Percentiles rank a stretch among this genome's conserved stretches.
phyloP scores from a whole-genome alignment of 164 flowering plant species.

The Berberis vulgaris region DNA sequence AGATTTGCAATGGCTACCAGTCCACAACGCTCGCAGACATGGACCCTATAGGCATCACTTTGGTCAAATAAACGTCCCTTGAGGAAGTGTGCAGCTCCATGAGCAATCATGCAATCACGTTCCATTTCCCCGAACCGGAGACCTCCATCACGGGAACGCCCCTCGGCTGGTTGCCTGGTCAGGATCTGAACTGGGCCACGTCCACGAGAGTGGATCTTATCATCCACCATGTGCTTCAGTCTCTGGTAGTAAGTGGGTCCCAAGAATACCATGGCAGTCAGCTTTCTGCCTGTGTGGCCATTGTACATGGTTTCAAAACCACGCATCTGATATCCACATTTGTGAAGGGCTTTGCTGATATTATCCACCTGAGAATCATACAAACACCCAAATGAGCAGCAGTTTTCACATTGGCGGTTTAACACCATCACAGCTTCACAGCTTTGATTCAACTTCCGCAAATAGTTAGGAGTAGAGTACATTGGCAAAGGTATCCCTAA shows the following conservation, averaged over 20 bases:
- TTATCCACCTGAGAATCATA: conserved; percentile 58
- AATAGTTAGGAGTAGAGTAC: too few species aligned
- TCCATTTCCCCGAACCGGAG: conserved; percentile 99
- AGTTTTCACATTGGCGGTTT: neutral
- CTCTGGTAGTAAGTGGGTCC: conserved; percentile 98
- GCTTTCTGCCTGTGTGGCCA: conserved; percentile 85
- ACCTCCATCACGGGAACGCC: conserved; percentile 95
- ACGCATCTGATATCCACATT: conserved; percentile 98
- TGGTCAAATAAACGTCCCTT: conserved; percentile 88
- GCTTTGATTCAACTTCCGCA: too few species aligned
- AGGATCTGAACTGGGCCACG: conserved; percentile 95
- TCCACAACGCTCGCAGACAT: conserved; percentile 88
- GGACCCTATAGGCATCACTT: conserved; percentile 95
- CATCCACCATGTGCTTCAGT: conserved; percentile 96
- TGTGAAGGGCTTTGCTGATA: conserved; percentile 91
- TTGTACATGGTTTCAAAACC: conserved; percentile 97
- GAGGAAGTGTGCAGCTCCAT: conserved; percentile 85
- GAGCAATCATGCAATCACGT: conserved; percentile 92
- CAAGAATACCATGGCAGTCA: conserved; percentile 81
- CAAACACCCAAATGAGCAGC: neutral
- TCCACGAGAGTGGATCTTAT: conserved; percentile 95
- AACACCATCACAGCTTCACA: too few species aligned
- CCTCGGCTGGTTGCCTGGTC: conserved; percentile 97
- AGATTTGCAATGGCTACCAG: conserved; percentile 93
- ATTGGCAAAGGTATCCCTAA: too few species aligned